Base-by-base conservation (phyloP, 179 eudicot species). In the Spergularia azorica region DNA sequence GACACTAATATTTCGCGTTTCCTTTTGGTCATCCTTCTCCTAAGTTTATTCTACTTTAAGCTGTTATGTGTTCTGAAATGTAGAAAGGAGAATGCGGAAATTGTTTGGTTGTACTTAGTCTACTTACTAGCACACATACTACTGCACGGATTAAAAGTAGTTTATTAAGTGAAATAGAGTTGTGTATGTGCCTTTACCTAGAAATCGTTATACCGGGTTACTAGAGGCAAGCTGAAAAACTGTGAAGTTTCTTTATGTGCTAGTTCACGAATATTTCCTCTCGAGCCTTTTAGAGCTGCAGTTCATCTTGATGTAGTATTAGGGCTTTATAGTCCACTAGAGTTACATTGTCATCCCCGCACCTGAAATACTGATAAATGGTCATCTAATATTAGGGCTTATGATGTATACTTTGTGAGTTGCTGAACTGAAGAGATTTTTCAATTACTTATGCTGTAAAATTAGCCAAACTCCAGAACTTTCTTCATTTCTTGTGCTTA, bases 401-500 rank as follows among this genome's bases (percentile, higher is more conserved):
- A 26, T 26, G 32, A 26, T 26, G 32, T 26, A 26, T 9, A 9
- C 14, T 36, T 5, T 58, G 39, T 73, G 2, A 50, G 36, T 8
- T 21, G 32, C 12, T 51, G 14, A 18, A 16, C 39, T 41, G 17
- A 16, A 68, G 52, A 20, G 12, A 55, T 20, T 11, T 38, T 39
- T 36, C 36, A 54, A 41, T 56, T 5, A 20, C 7, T 12, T 21
- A 4, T 79, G 82, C 73, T 73, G 78, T 13, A 51, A 20, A 9
- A 61, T 61, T 61, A 2, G 38, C 38, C 65, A 20, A 61, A 21
- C 11, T 21, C 39, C 39, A 17, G 63, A 18, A 3, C 63, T 21
- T n/a, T 9, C 63, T 60, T 67, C 74, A 32, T 15, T 16, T 73
- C 64, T 8, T 1, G 48, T 43, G 8, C 48, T 43, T 43, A 43